Conservation (phyloP, 176 grass and related monocot genomes). For the Dactylis glomerata region DNA sequence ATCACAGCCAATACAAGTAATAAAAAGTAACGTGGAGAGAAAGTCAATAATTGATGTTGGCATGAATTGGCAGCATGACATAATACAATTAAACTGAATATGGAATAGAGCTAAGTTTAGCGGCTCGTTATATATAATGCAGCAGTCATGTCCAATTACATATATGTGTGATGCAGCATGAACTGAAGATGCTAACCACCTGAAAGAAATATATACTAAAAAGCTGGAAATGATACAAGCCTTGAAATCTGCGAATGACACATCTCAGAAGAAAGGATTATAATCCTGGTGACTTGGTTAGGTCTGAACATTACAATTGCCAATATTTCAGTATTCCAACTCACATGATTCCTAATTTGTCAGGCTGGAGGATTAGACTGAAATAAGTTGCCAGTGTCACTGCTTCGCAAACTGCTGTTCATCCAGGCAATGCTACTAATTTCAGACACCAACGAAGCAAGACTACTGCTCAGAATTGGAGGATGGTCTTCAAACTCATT, state of each 20-base stretch:
- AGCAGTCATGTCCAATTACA: neutral
- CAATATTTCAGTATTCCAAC: slow-evolving; percentile 24
- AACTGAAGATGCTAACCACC: neutral
- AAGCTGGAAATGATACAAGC: neutral
- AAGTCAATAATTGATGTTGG: neutral
- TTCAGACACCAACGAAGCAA: slow-evolving; percentile 76
- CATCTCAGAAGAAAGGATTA: neutral
- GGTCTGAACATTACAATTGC: neutral
- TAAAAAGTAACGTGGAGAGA: neutral
- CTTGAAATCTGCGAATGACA: neutral
- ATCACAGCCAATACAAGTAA: neutral
- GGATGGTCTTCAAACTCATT: slow-evolving; percentile 75
- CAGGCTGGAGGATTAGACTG: slow-evolving; percentile 41
- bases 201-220: slow-evolving; percentile 3
- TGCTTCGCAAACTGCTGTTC: slow-evolving; percentile 68
- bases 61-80: neutral
- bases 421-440: slow-evolving; percentile 99
- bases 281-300: slow-evolving; percentile 18
- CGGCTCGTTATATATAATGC: neutral
- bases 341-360: slow-evolving; percentile 27
- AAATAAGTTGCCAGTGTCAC: slow-evolving; percentile 44
- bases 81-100: neutral
- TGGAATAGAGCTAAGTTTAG: neutral
- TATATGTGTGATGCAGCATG: neutral
- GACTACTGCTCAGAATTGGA: slow-evolving; percentile 57